Evolutionary conservation across 192 early-diverging fungal genomes (phyloP), one percentile per base, ranked within the genome.

Genomic region (Rhizoclosmatium sp.): DNA sequence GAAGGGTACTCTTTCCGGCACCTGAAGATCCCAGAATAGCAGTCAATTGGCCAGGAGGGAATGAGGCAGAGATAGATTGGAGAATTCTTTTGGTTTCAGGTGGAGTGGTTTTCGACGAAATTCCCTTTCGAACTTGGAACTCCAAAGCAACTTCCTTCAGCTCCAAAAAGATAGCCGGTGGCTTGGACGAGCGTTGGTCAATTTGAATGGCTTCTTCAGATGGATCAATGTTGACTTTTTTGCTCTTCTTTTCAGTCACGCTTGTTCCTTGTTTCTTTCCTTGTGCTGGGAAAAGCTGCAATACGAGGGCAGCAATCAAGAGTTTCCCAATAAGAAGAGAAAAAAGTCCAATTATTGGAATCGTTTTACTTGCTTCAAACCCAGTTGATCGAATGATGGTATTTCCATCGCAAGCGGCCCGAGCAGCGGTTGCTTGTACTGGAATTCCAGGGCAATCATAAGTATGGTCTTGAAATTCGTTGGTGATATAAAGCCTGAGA

Each of bases 21-120:
- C 87, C 87, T 10, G 78, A 81, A 2, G 84, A 67, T 0, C 87
- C 87, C n/a, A 86, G 78, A 76, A 89, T 80, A 41, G 86, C 82
- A 19, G 81, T 80, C 16, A 89, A 73, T 39, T 81, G 47, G 16
- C 84, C 84, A 46, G 82, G 59, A n/a, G 48, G 68, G 56, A 87
- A 81, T 1, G 23, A 3, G 12, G 77, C 65, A 23, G 69, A 48
- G 41, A 87, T 68, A 45, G 41, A 61, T 14, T 82, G 62, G 61
- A 87, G 54, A 70, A 87, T 82, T 4, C 39, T 54, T 44, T 76
- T 59, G 45, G 58, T 40, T 61, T n/a, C 71, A 70, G 41, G 16
- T 39, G 51, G 64, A 40, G 47, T 12, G 21, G 39, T 19, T 23
- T 16, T 46, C 3, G 73, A 60, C 39, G 12, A 21, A n/a, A 58